These are phyloP conservation scores for Parietaria judaica DNA, from an alignment of 306 rosid species.

Conservation along the genomic window DNA sequence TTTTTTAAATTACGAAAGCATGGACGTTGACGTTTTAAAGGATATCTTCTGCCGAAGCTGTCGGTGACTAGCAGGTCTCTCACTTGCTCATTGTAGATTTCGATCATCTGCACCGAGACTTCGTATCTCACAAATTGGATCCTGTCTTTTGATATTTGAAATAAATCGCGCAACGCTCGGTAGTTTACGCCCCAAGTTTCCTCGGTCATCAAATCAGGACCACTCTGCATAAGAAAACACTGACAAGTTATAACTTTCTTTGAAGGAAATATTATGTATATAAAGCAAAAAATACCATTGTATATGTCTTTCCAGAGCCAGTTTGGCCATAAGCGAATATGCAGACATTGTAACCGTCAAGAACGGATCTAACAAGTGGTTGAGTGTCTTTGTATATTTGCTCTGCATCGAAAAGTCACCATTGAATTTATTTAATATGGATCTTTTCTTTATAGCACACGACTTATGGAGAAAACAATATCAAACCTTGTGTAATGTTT, in stretches of 20 bases:
- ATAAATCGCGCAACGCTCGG: conserved; percentile 83
- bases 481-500: conserved; percentile 79
- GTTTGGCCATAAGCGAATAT: conserved; percentile 98
- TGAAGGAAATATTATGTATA: neutral
- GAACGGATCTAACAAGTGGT: conserved; percentile 71
- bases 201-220: conserved; percentile 79
- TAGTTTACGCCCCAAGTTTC: conserved; percentile 96
- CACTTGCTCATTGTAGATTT: conserved; percentile 94
- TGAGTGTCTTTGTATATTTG: conserved; percentile 78
- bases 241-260: neutral
- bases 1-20: neutral
- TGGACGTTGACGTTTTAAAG: conserved; percentile 21
- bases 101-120: conserved; percentile 94
- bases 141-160: conserved; percentile 76
- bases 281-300: conserved; percentile 54
- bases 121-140: conserved; percentile 62
- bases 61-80: conserved; percentile 86
- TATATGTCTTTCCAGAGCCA: conserved; percentile 96
- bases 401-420: conserved; percentile 39
- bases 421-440: conserved; percentile 3
- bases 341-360: conserved; percentile 89
- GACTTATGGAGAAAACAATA: too few relatives aligned
- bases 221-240: conserved; percentile 45
- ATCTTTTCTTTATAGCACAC: too few relatives aligned
- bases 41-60: conserved; percentile 95